Percentiles rank a stretch among this genome's conserved stretches.
Conservation (phyloP, 148 eudicot genomes). For the Cornus controversa region DNA sequence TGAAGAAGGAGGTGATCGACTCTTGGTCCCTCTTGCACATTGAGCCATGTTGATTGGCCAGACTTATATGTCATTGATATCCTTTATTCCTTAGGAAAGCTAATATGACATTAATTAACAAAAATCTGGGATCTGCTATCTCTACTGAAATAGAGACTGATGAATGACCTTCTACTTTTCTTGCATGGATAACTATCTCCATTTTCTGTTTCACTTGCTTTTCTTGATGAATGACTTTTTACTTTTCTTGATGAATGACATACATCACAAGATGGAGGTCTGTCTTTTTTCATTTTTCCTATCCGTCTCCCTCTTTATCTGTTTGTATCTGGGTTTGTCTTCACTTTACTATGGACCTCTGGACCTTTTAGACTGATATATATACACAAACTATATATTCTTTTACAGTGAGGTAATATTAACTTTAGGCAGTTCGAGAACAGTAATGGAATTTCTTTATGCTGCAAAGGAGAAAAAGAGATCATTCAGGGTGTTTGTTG, state of each 20-base stretch:
- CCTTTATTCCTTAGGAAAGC: not conserved
- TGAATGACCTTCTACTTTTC: not conserved
- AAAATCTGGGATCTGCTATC: not conserved
- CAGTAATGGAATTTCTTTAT: constrained; percentile 91
- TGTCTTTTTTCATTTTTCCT: not conserved
- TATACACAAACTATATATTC: too few relatives aligned
- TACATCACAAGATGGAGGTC: not conserved
- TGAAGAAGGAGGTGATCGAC: too few relatives aligned
- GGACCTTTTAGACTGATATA: too few relatives aligned
- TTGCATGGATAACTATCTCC: not conserved
- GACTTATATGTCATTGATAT: not conserved
- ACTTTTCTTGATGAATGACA: too few relatives aligned
- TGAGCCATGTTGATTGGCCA: too few relatives aligned
- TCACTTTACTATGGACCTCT: too few relatives aligned
- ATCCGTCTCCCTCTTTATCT: not conserved
- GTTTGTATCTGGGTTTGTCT: too few relatives aligned
- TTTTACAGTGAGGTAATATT: constrained; percentile 91
- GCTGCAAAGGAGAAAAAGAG: constrained; percentile 98
- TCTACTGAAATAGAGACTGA: not conserved
- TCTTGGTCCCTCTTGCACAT: too few relatives aligned
- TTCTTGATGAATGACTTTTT: too few relatives aligned
- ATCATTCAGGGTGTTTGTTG: constrained; percentile 92
- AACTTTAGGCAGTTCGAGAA: constrained; percentile 90
- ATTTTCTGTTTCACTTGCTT: not conserved
- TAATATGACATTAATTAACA: too few relatives aligned